These are phyloP conservation scores for Podospora conica DNA, from an alignment of 495 filamentous ascomycete species.

Conservation along the genomic window DNA sequence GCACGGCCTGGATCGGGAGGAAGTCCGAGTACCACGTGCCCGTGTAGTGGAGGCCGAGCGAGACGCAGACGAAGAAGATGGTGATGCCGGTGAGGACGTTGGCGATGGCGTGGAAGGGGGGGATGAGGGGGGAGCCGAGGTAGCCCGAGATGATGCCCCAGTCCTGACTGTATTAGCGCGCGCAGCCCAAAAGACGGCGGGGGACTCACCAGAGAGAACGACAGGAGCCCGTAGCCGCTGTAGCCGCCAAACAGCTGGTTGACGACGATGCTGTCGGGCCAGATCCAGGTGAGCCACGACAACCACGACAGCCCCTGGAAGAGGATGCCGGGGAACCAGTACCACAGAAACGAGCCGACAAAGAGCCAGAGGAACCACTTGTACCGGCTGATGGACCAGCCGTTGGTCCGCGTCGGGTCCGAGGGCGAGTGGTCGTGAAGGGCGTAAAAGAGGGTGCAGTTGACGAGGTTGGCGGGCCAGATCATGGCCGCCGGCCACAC, in stretches of 20 bases:
- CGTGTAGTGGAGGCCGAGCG: slow-evolving; percentile 54
- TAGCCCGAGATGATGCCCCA: slow-evolving; percentile 62
- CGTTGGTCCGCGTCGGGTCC: slow-evolving; percentile 52
- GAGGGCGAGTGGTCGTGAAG: slow-evolving; percentile 58
- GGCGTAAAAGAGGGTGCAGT: slow-evolving; percentile 58
- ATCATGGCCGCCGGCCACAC: slow-evolving; percentile 68
- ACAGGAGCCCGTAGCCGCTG: slow-evolving; percentile 54
- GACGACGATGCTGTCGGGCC: slow-evolving; percentile 55
- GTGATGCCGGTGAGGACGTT: slow-evolving; percentile 54
- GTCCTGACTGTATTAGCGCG: slow-evolving; percentile 34
- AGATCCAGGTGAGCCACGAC: slow-evolving; percentile 58
- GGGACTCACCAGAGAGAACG: slow-evolving; percentile 42
- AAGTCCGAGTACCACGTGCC: slow-evolving; percentile 59
- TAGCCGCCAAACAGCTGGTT: slow-evolving; percentile 64
- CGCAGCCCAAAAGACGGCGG: background rate
- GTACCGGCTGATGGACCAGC: slow-evolving; percentile 62
- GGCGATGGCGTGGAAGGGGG: slow-evolving; percentile 59
- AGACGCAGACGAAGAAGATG: slow-evolving; percentile 46
- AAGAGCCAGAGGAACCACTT: slow-evolving; percentile 58
- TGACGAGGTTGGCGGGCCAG: slow-evolving; percentile 63
- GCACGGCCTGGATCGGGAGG: slow-evolving; percentile 49
- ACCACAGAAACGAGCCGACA: slow-evolving; percentile 45
- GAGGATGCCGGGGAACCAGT: slow-evolving; percentile 56
- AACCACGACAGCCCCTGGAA: slow-evolving; percentile 54
- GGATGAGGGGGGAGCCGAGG: slow-evolving; percentile 59